Evolutionary conservation across 2,329 filamentous ascomycete species (phyloP), one percentile per base, ranked within the genome.

Genomic region (Domatiomyces catenatus): DNA sequence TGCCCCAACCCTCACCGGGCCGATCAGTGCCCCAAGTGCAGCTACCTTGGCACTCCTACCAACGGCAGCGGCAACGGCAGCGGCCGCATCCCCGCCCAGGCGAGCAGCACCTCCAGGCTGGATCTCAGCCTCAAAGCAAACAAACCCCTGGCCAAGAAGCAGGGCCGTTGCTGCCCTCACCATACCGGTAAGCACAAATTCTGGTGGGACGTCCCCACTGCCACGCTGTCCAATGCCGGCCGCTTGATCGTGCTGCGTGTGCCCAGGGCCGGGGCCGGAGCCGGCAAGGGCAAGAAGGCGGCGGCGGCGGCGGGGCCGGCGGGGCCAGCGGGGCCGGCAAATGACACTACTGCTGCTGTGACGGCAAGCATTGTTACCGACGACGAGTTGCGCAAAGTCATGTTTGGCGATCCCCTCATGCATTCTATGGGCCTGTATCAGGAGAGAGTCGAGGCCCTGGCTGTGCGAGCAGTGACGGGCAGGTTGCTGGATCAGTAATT

Each of bases 351-450:
- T 24, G 75, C 82, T 47, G 76, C 79, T 3, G 76, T 88, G 0
- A 75, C 84, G 46, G 85, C 85, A 1, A 81, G 81, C 54, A 74
- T 80, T 8, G 75, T 82, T 7, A 76, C 71, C 0, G 84, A 92
- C 56, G 76, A 81, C 44, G 72, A 84, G 61, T 65, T 94, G 48
- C 71, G 83, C 20, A 74, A 72, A 1, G 75, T 88, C 0, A 72
- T 94, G 3, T 94, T 87, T 75, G 87, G 87, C 0, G 86, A 94
- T 63, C 84, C 85, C 0, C 71, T 86, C 44, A 83, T 80, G 63
- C 87, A 93, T 67, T 73, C 80, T 58, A 93, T 94, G 87, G 77
- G 71, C 52, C 62, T 92, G 18, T 94, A 94, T 66, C 77, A 78
- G 12, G 76, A 74, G 18, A 69, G 87, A 49, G 76, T 93, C 44